phyloP scores from a whole-genome alignment of 2,329 filamentous ascomycete genomes.

The Curvularia eragrostidis region DNA sequence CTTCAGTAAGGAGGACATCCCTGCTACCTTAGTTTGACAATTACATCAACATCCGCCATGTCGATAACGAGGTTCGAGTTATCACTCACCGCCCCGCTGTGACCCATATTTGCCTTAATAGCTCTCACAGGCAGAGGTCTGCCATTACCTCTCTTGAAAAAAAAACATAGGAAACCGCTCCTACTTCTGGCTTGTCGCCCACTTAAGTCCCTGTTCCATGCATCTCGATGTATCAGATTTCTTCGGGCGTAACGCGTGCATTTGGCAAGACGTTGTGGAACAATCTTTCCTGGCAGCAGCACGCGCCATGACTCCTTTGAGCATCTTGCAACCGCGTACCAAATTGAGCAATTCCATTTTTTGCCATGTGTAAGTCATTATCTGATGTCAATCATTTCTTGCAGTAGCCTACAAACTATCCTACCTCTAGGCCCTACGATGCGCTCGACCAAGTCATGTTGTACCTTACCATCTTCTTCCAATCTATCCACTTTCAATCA shows the following conservation, averaged over 20 bases:
- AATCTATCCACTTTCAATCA: not conserved
- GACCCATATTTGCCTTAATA: slow-evolving; percentile 24
- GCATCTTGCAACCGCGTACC: too few relatives aligned
- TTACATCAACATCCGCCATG: too few relatives aligned
- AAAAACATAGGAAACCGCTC: not conserved
- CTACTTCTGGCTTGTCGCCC: not conserved
- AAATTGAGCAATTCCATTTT: too few relatives aligned
- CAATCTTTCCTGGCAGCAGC: not conserved
- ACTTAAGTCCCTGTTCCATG: not conserved
- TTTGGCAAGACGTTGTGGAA: not conserved
- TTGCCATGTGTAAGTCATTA: too few relatives aligned
- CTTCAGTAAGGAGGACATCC: not conserved
- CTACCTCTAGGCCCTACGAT: too few relatives aligned
- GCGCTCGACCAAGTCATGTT: too few relatives aligned
- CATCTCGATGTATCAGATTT: not conserved
- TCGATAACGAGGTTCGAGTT: not conserved
- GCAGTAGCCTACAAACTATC: too few relatives aligned
- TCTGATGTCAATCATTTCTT: too few relatives aligned
- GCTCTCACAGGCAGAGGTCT: not conserved
- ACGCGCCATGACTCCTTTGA: too few relatives aligned
- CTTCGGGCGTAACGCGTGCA: not conserved
- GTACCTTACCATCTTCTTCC: not conserved
- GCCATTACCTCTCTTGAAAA: too few relatives aligned
- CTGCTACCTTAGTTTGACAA: not conserved
- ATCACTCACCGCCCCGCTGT: slow-evolving; percentile 31